phyloP scores from a whole-genome alignment of 2,329 filamentous ascomycete species.

The Aspergillus transmontanensis region DNA sequence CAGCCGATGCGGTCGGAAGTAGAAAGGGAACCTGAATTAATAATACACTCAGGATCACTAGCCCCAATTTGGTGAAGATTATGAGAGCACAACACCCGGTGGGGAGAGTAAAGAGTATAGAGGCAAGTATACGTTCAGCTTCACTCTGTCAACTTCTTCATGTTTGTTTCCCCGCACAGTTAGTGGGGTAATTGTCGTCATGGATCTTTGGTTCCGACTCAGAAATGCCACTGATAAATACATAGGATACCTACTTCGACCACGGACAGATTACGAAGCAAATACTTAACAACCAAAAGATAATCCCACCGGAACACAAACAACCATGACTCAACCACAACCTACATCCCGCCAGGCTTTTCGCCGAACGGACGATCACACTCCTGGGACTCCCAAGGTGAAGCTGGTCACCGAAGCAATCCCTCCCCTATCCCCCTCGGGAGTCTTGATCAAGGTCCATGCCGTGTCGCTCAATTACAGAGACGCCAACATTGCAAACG shows the following conservation, averaged over 20 bases:
- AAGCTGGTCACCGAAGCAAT: slow-evolving; percentile 39
- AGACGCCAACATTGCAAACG: slow-evolving; percentile 30
- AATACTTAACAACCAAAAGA: no score
- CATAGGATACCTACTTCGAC: no score
- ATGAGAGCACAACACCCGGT: background rate
- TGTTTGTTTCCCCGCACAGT: background rate
- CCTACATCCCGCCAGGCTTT: slow-evolving; percentile 27
- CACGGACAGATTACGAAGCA: no score
- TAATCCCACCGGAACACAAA: background rate
- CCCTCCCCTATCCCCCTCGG: slow-evolving; percentile 33
- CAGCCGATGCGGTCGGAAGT: no score
- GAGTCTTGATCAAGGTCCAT: slow-evolving; percentile 27
- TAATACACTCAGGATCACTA: background rate
- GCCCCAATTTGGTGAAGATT: background rate
- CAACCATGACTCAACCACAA: background rate
- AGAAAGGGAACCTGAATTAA: background rate
- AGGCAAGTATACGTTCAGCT: no score
- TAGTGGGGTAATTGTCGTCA: background rate
- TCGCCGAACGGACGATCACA: slow-evolving; percentile 37
- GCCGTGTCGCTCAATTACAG: slow-evolving; percentile 28
- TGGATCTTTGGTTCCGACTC: background rate
- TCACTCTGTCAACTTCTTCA: no score
- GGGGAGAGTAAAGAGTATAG: no score
- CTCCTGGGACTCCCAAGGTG: slow-evolving; percentile 35
- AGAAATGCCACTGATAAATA: no score